Base-by-base conservation (phyloP, 108 stramenopile species). In the Chaetoceros muelleri region DNA sequence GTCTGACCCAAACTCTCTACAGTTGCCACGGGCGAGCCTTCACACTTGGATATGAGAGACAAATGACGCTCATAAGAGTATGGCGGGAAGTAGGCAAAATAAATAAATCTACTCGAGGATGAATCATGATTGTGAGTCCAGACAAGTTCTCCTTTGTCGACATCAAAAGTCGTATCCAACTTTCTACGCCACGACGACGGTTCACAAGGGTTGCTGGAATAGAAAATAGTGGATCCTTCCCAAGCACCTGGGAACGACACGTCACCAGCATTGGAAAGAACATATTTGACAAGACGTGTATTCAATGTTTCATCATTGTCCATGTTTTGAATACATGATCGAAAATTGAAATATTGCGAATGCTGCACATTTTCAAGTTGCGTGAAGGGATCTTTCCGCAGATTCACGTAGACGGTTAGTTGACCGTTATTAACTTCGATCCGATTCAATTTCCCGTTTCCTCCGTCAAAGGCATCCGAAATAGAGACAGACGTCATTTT, bases 81-180 rank as follows among this genome's bases (percentile, higher is more conserved):
- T 1, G 81, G 81, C 23, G 87, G 87, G 50, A 76, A 89, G 47
- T 89, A 85, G 31, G 73, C 70, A 61, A 85, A 89, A 72, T 73
- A 85, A 0, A 66, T 54, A 25, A 61, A 62, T 58, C 73, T 71
- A 52, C 76, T 75, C 28, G 64, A 55, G 47, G 53, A 71, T 17
- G 47, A 19, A 25, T 19, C 58, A 44, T 89, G 84, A 8, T 61
- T 60, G 24, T 81, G 80, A 20, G 60, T 64, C 87, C 87, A 89
- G 5, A 29, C 50, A 7, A 89, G 61, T 58, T 79, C 70, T 30
- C 83, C 87, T 5, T 22, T 62, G 13, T 52, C 56, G 40, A 76
- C 75, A 10, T 48, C 59, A 66, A 82, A 84, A 13, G 34, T 66
- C 1, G 86, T 87, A 7, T 63, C 62, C 2, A 65, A 57, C 31